These are phyloP conservation scores for Bipolaris gigantea DNA, from an alignment of 2,329 filamentous ascomycete genomes.

Conservation along the genomic window DNA sequence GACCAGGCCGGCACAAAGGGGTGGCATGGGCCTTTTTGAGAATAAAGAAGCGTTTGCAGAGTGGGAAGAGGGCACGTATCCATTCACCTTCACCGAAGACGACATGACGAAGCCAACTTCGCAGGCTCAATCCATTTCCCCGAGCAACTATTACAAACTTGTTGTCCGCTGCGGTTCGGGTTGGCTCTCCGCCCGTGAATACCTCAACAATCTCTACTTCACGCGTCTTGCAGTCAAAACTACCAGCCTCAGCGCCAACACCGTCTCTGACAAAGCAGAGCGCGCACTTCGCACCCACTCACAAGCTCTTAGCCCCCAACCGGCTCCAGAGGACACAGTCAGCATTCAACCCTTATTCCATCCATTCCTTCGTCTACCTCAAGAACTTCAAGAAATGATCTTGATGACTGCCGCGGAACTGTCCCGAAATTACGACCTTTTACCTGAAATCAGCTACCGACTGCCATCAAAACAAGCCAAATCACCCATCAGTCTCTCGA, in stretches of 20 bases:
- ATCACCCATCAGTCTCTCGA: constrained; percentile 22
- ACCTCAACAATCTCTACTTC: constrained; percentile 32
- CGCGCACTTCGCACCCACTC: constrained; percentile 3
- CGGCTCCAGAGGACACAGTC: constrained; percentile 20
- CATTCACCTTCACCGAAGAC: background rate
- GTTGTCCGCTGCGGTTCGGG: constrained; percentile 35
- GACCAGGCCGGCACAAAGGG: background rate
- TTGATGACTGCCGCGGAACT: constrained; percentile 25
- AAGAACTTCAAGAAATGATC: constrained; percentile 37
- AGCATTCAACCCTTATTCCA: constrained; percentile 35
- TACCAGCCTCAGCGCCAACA: background rate
- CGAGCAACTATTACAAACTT: constrained; percentile 25
- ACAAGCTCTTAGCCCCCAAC: constrained; percentile 5
- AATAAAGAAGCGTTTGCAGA: background rate
- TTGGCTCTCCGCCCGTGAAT: constrained; percentile 36
- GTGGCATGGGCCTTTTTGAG: constrained; percentile 9
- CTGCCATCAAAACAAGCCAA: background rate
- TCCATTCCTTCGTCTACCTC: constrained; percentile 28
- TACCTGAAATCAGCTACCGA: constrained; percentile 3
- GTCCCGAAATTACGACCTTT: constrained; percentile 16
- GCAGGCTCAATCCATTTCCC: background rate
- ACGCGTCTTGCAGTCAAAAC: constrained; percentile 10
- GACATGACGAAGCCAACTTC: background rate
- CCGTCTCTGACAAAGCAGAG: constrained; percentile 1
- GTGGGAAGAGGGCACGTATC: background rate